phyloP scores from a whole-genome alignment of 768 basidiomycete species.

The Pleurotus ostreatus region DNA sequence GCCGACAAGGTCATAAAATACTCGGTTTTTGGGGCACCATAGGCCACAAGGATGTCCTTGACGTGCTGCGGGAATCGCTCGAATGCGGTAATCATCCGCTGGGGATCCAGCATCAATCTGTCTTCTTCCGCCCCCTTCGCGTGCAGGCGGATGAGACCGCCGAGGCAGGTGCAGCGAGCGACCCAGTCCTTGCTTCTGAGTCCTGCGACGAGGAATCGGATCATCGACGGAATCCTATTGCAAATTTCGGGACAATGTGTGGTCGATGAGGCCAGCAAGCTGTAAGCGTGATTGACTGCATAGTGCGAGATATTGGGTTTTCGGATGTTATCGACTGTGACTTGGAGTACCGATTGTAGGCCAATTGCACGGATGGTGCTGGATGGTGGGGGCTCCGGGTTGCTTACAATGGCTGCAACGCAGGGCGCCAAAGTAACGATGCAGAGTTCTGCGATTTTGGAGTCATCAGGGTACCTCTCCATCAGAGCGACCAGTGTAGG shows the following conservation, averaged over 20 bases:
- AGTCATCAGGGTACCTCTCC: slow-evolving; percentile 43
- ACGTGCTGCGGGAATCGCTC: slow-evolving; percentile 42
- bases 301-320: slow-evolving; percentile 37
- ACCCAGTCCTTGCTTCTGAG: slow-evolving; percentile 53
- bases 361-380: slow-evolving; percentile 37
- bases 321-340: slow-evolving; percentile 36
- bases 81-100: slow-evolving; percentile 37
- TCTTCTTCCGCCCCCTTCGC: slow-evolving; percentile 39
- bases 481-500: slow-evolving; percentile 40
- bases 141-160: slow-evolving; percentile 51
- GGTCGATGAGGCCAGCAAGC: slow-evolving; percentile 39
- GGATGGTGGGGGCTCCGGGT: slow-evolving; percentile 29
- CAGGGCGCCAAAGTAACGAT: slow-evolving; percentile 52
- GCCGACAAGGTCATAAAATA: slow-evolving; percentile 36
- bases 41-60: slow-evolving; percentile 39
- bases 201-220: slow-evolving; percentile 51
- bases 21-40: slow-evolving; percentile 47
- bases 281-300: slow-evolving; percentile 49
- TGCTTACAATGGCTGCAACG: slow-evolving; percentile 37
- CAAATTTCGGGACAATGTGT: slow-evolving; percentile 42
- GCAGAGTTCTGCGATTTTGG: slow-evolving; percentile 43
- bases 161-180: slow-evolving; percentile 46
- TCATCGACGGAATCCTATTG: slow-evolving; percentile 36
- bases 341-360: slow-evolving; percentile 38
- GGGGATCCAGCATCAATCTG: slow-evolving; percentile 43